Evolutionary conservation across 805 yeast species (phyloP).

Genomic region (Ogataea pignaliae): DNA sequence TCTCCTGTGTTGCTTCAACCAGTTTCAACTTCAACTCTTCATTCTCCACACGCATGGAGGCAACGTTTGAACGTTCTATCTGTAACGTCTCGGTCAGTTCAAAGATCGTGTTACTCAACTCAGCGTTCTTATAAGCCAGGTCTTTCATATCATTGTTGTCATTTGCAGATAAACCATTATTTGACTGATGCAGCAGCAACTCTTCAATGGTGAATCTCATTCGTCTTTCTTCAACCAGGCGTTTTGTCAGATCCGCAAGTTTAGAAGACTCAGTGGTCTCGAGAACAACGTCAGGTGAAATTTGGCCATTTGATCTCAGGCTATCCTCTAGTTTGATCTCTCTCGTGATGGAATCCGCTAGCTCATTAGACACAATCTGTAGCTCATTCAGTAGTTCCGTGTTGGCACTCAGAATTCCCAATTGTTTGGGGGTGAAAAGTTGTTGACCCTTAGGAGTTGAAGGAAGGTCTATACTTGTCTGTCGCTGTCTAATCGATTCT

Average conservation of each 20-base stretch:
- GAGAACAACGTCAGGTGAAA: constrained; percentile 21
- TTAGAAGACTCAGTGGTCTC: constrained; percentile 36
- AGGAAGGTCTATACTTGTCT: background rate
- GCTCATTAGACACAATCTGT: constrained; percentile 63
- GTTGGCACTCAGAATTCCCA: constrained; percentile 58
- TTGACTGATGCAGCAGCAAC: constrained; percentile 44
- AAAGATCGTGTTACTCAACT: constrained; percentile 42
- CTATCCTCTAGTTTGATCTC: constrained; percentile 58
- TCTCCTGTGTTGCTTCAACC: constrained; percentile 36
- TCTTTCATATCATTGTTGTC: constrained; percentile 49
- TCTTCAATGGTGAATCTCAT: constrained; percentile 70
- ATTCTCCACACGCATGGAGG: constrained; percentile 33
- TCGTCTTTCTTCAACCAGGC: constrained; percentile 59
- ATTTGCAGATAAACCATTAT: constrained; percentile 5
- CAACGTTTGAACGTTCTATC: constrained; percentile 43
- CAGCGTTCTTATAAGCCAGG: constrained; percentile 52
- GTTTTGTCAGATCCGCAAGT: constrained; percentile 50
- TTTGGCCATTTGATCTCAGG: constrained; percentile 16
- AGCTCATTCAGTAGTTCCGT: constrained; percentile 56
- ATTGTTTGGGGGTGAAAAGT: constrained; percentile 51
- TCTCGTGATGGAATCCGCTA: constrained; percentile 67
- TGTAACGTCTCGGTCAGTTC: constrained; percentile 44
- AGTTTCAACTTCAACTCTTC: constrained; percentile 35
- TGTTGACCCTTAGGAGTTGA: background rate
- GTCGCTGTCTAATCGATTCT: background rate